Evolutionary conservation across 352 stramenopile genomes (phyloP).

Genomic region (Phytophthora brassicae): DNA sequence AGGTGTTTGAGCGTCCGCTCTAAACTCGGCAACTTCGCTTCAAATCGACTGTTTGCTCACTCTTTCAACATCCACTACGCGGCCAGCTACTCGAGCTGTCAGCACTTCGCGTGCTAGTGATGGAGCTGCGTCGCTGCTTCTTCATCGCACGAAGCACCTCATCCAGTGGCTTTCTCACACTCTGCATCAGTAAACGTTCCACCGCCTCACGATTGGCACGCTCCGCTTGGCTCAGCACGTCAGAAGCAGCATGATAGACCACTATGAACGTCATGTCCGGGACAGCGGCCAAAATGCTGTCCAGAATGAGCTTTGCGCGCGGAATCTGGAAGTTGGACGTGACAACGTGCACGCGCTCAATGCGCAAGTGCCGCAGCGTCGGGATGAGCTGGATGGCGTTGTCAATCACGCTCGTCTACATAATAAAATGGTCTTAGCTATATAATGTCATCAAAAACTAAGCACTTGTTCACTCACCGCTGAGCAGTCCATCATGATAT

Average conservation of each 20-base stretch:
- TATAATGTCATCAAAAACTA: too few species aligned
- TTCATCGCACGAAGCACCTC: constrained; percentile 26
- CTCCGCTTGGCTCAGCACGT: constrained; percentile 20
- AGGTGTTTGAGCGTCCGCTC: too few species aligned
- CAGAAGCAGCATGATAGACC: constrained; percentile 7
- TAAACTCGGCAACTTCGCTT: neutral
- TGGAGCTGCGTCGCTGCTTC: constrained; percentile 24
- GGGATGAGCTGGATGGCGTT: constrained; percentile 12
- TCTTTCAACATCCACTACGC: constrained; percentile 5
- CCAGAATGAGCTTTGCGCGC: constrained; percentile 21
- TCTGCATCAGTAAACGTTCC: constrained; percentile 26
- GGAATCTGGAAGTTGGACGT: constrained; percentile 24
- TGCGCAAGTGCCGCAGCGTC: constrained; percentile 21
- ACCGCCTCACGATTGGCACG: constrained; percentile 19
- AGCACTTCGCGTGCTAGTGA: constrained; percentile 22
- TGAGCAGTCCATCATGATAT: constrained; percentile 73
- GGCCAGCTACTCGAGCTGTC: constrained; percentile 19
- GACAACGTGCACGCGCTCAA: constrained; percentile 22
- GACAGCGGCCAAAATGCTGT: constrained; percentile 21
- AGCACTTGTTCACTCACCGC: constrained; percentile 30
- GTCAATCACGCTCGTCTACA: constrained; percentile 9
- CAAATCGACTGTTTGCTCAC: constrained; percentile 8
- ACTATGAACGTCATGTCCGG: constrained; percentile 21
- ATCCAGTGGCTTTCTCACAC: constrained; percentile 14
- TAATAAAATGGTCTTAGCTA: too few species aligned